These are phyloP conservation scores for Heterobasidion occidentale DNA, from an alignment of 1,284 basidiomycete species.

Conservation along the genomic window DNA sequence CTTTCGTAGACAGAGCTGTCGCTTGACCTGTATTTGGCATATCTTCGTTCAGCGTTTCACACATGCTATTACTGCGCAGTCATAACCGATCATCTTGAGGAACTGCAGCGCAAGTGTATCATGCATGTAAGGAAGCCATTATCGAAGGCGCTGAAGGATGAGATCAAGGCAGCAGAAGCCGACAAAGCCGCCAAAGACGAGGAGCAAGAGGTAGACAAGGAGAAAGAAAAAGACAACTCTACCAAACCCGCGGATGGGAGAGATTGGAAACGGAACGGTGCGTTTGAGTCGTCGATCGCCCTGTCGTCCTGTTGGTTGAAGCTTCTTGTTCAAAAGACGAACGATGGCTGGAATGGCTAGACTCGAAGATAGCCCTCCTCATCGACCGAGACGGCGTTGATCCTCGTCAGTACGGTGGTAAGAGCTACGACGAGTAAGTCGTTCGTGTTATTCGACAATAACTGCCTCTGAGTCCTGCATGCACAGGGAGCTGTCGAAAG, in stretches of 20 bases:
- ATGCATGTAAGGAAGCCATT: conserved; percentile 78
- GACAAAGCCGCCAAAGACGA: conserved; percentile 30
- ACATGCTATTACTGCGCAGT: conserved; percentile 95
- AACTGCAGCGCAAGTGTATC: conserved; percentile 89
- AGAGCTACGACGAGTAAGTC: conserved; percentile 82
- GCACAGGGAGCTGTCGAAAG: conserved; percentile 70
- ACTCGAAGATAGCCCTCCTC: conserved; percentile 73
- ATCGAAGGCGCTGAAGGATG: conserved; percentile 49
- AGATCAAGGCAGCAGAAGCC: conserved; percentile 39
- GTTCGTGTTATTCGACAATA: neutral
- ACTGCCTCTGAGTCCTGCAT: neutral
- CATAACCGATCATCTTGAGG: conserved; percentile 86
- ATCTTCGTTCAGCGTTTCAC: conserved; percentile 79
- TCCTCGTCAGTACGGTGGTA: conserved; percentile 81
- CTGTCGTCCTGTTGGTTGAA: conserved; percentile 8
- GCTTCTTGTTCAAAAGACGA: conserved; percentile 49
- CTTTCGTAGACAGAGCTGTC: conserved; percentile 30
- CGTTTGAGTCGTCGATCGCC: conserved; percentile 16
- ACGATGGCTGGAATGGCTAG: conserved; percentile 82
- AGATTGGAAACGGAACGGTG: conserved; percentile 68
- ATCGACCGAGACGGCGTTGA: conserved; percentile 73
- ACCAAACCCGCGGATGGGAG: conserved; percentile 30
- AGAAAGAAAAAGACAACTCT: conserved; percentile 24
- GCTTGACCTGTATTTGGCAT: conserved; percentile 80
- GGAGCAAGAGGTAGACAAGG: conserved; percentile 32